Conservation (phyloP, 257 asterid genomes). For the Salvia miltiorrhiza region DNA sequence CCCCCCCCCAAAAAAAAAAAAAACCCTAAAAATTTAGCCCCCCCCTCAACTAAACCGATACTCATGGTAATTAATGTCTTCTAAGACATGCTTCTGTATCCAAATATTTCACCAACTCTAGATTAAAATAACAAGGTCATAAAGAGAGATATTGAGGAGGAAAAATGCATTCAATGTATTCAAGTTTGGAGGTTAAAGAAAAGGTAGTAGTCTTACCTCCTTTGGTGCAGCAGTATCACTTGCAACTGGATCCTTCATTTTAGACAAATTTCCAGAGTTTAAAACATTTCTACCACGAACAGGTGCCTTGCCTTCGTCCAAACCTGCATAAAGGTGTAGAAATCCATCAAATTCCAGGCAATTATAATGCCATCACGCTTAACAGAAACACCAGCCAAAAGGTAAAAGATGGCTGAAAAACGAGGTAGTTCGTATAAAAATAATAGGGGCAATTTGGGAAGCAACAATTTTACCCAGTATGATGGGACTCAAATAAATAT, state of each 20-base stretch:
- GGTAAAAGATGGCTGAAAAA: neutral
- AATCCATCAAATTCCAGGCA: neutral
- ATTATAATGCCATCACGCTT: neutral
- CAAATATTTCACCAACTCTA: neutral
- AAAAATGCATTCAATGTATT: neutral
- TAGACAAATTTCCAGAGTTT: slow-evolving; percentile 59
- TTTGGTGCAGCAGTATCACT: slow-evolving; percentile 43
- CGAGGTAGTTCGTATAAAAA: neutral
- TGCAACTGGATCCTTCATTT: slow-evolving; percentile 53
- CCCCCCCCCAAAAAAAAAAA: no score
- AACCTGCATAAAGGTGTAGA: slow-evolving; percentile 44
- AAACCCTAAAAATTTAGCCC: no score
- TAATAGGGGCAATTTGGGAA: neutral
- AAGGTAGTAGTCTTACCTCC: slow-evolving; percentile 45
- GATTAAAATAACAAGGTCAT: no score
- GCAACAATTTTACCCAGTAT: neutral
- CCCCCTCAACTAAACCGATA: no score
- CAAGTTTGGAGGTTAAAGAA: neutral
- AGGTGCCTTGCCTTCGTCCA: slow-evolving; percentile 57
- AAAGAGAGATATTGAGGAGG: neutral
- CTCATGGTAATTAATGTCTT: neutral
- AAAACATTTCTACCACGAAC: slow-evolving; percentile 52
- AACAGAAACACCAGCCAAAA: neutral
- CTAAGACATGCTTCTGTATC: neutral
- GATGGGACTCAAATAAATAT: slow-evolving; percentile 4